Evolutionary conservation across 495 filamentous ascomycete genomes (phyloP).

Genomic region (Corynascus novoguineensis): DNA sequence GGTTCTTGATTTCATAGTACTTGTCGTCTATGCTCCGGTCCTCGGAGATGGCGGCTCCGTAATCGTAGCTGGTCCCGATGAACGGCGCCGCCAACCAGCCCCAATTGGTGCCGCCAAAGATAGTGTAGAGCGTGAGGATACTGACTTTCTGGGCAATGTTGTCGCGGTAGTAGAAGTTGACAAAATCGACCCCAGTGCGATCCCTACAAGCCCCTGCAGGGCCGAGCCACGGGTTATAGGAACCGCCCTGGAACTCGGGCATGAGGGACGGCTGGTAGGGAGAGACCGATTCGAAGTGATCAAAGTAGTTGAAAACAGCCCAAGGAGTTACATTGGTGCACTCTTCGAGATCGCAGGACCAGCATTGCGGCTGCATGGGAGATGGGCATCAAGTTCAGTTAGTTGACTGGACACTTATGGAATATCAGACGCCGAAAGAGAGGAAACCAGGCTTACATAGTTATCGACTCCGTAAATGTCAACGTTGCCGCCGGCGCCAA

Average conservation of each 20-base stretch:
- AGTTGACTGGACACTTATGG: background rate
- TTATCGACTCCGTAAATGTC: conserved; percentile 73
- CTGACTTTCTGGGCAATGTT: conserved; percentile 53
- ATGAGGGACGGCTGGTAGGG: conserved; percentile 1
- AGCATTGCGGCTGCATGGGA: conserved; percentile 45
- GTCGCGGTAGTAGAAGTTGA: conserved; percentile 70
- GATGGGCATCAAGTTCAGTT: background rate
- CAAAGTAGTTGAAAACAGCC: conserved; percentile 51
- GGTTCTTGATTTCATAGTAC: conserved; percentile 53
- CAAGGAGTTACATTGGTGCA: conserved; percentile 41
- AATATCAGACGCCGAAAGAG: too few relatives aligned
- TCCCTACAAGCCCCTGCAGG: conserved; percentile 17
- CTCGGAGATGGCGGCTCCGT: conserved; percentile 63
- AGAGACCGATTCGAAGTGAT: background rate
- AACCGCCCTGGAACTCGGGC: conserved; percentile 23
- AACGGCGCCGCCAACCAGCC: conserved; percentile 61
- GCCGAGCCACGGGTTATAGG: conserved; percentile 58
- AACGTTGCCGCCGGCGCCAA: conserved; percentile 42
- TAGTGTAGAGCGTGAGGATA: conserved; percentile 57
- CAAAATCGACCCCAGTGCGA: background rate
- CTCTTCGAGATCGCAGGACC: conserved; percentile 50
- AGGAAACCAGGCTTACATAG: conserved; percentile 19
- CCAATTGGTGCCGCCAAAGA: conserved; percentile 75
- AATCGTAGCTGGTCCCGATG: conserved; percentile 50
- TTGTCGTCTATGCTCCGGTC: conserved; percentile 60